A percentile compares a stretch with the other conserved stretches of the same genome.
Evolutionary conservation across 805 yeast species (phyloP).

Genomic region (Kodamaea sagamina): DNA sequence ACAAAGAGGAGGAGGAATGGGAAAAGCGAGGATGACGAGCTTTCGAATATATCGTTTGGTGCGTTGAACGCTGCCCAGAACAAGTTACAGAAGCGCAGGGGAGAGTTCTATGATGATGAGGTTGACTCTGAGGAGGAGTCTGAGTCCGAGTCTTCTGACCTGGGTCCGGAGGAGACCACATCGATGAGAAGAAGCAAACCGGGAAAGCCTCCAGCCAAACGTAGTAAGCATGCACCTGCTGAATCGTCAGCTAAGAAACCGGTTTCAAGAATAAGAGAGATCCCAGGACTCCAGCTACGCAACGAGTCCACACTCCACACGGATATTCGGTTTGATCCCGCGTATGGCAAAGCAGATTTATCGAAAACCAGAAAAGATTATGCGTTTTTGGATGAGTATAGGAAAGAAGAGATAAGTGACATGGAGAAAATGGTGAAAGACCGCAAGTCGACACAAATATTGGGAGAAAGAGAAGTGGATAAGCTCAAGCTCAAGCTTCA

Average conservation of each 20-base stretch:
- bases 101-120: not conserved
- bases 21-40: conserved; percentile 41
- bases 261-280: conserved; percentile 68
- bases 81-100: conserved; percentile 28
- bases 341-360: conserved; percentile 81
- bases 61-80: conserved; percentile 62
- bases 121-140: conserved; percentile 17
- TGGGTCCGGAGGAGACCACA: conserved; percentile 42
- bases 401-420: conserved; percentile 68
- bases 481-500: conserved; percentile 59
- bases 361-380: conserved; percentile 72
- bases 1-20: conserved; percentile 17
- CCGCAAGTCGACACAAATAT: conserved; percentile 43
- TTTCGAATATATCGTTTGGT: conserved; percentile 62
- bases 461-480: conserved; percentile 48
- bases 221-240: conserved; percentile 82
- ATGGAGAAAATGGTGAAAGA: conserved; percentile 60
- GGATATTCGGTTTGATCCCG: conserved; percentile 90
- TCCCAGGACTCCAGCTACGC: conserved; percentile 62
- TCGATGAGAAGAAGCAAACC: conserved; percentile 17
- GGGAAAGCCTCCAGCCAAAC: conserved; percentile 19
- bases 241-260: conserved; percentile 74
- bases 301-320: conserved; percentile 51
- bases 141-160: conserved; percentile 27
- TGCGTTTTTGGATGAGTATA: conserved; percentile 81